Evolutionary conservation across 805 yeast species (phyloP), one percentile per base, ranked within the genome.

Genomic region (Candida ortonii): DNA sequence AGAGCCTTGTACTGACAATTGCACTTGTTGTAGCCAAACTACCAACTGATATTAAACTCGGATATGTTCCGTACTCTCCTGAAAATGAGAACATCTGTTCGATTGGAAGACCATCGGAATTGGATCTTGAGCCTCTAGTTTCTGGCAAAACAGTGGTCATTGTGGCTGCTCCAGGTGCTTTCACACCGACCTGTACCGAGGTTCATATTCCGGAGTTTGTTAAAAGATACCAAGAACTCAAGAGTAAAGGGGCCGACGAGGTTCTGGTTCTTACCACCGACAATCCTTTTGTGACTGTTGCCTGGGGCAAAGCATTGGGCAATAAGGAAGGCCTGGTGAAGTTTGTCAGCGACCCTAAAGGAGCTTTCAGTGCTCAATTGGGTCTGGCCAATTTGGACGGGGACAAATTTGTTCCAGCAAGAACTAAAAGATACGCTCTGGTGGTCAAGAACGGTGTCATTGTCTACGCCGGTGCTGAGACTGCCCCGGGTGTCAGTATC

Each of bases 401-500:
- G 33, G 68, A 69, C 15, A 65, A 55, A 34, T 84, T 76, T 17
- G 59, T 76, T 44, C 78, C 80, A 16, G 55, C 62, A 38, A 73
- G 89, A 64, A 74, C 84, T 34, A 67, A 70, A 44, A 76, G 96
- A 64, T 85, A 78, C 63, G 87, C 90, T 27, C 64, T 81, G 38
- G 67, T 87, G 43, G 78, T 84, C 34, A 78, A 76, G 33, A 52
- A 59, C 27, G 62, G 62, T 21, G 39, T 39, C 14, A 47, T 61
- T 35, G 42, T 44, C 22, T 62, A 63, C 37, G 34, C 50, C 12
- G 78, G 72, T 44, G 60, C 58, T 40, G 80, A 74, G 58, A 53
- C 64, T 8, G 64, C 60, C 22, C 38, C 30, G 28, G 73, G 57
- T 26, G 73, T 71, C 30, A 51, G 63, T 28, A 72, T 67, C 34